A percentile compares a stretch with the other conserved stretches of the same genome.
phyloP scores from a whole-genome alignment of 2,329 filamentous ascomycete species.

The Aspergillus eucalypticola region DNA sequence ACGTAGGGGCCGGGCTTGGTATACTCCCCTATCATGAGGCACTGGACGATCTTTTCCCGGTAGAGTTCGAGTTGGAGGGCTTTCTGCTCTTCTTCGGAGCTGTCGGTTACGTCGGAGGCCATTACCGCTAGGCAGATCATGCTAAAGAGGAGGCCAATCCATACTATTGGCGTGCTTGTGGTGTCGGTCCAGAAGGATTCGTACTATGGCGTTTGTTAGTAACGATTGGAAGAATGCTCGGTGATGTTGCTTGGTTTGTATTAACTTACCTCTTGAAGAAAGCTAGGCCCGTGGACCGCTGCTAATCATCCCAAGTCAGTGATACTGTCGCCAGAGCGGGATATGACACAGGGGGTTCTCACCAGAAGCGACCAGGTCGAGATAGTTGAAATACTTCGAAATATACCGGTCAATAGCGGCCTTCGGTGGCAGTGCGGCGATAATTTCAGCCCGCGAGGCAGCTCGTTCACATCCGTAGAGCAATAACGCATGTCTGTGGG shows the following conservation, averaged over 20 bases:
- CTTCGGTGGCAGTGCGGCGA: constrained; percentile 25
- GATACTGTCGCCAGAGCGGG: too few species aligned
- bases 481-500: constrained; percentile 8
- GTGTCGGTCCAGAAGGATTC: constrained; percentile 47
- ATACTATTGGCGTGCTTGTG: constrained; percentile 40
- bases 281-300: constrained; percentile 29
- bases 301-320: constrained; percentile 6
- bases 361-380: constrained; percentile 24
- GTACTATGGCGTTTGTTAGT: constrained; percentile 33
- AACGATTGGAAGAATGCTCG: background rate
- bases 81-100: constrained; percentile 8
- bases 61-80: constrained; percentile 21
- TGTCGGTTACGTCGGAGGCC: constrained; percentile 11
- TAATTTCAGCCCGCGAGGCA: constrained; percentile 21
- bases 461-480: constrained; percentile 16
- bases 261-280: constrained; percentile 32
- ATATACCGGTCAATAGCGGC: constrained; percentile 27
- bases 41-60: constrained; percentile 49
- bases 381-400: constrained; percentile 30
- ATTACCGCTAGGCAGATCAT: constrained; percentile 34
- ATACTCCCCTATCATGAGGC: constrained; percentile 56
- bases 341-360: background rate
- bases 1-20: constrained; percentile 55
- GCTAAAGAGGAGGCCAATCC: constrained; percentile 48
- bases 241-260: background rate